Evolutionary conservation across 2,329 filamentous ascomycete genomes (phyloP), one percentile per base, ranked within the genome.

Genomic region (Lojkania enalia): DNA sequence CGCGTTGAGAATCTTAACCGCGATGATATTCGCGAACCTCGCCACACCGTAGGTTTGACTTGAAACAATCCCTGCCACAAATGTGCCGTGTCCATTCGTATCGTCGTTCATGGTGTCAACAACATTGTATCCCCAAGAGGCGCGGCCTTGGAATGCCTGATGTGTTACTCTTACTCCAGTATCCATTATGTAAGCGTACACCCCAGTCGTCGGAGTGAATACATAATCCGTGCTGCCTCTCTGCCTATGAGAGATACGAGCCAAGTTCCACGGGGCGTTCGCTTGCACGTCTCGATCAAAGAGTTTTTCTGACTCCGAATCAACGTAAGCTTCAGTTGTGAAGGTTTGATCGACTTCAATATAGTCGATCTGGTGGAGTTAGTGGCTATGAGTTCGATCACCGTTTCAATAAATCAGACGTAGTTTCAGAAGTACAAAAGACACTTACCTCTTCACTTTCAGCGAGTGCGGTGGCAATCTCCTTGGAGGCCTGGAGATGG

Each of bases 151-250:
- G 32, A 56, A 56, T 14, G 37, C 27, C 13, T 33, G 23, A 64
- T 85, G 82, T 3, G 72, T 74, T 27, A 66, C 62, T 39, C 67
- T 64, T 62, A 85, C 77, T 48, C 82, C 82, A 4, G 80, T 84
- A 64, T 85, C 82, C 15, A 85, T 74, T 13, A 85, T 70, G 60
- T 79, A 85, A n/a, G 74, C 79, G 5, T 76, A 81, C 56, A 48
- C 52, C 13, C 42, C 42, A 13, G 43, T 12, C 12, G 23, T 39
- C 6, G 20, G 32, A 7, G 30, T 11, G 31, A 36, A 49, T 5
- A 46, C 43, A 19, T 49, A 49, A 15, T 41, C 43, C 2, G 42
- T 37, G 15, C 25, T 33, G 18, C 49, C 39, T 21, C 20, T 21
- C n/a, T 35, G 15, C 7, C 54, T 46, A 32, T 67, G 60, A 2